Base-by-base conservation (phyloP, 2,329 filamentous ascomycete species). In the Alternaria sp. region DNA sequence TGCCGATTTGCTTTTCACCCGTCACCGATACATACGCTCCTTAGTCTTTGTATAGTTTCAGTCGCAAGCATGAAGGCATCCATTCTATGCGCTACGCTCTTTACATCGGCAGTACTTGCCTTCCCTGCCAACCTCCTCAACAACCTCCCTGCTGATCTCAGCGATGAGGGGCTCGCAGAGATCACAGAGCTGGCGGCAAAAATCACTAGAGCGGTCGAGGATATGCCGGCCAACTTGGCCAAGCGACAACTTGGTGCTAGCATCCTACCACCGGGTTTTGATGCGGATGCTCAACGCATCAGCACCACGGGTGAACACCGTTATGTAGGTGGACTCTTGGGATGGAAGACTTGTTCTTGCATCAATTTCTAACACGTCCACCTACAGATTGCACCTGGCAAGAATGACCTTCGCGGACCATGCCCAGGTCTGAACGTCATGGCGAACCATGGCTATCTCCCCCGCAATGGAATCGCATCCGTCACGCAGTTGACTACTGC, bases 381-480 rank as follows among this genome's bases (percentile, higher is more conserved):
- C 30, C 12, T 2, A 51, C 30, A 51, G 47, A 51, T 32, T 19
- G 26, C 26, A 32, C 54, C 54, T 4, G 43, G 30, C 60, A 47
- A 11, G 8, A 52, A 65, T 12, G 68, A 70, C 19, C 55, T 70
- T 10, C 71, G 71, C n/a, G 67, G 69, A 10, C 76, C 75, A 13
- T 79, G 77, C 43, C 76, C 76, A 9, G 74, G 66, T 8, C 46
- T 77, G 21, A 79, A 79, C 30, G 69, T 74, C 11, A 67, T 74
- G 50, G 75, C 75, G 8, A 79, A 78, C 44, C 76, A 77, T 58
- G 68, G 67, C 19, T 71, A 79, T 59, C 60, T 79, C n/a, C 74
- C 77, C 7, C 72, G 69, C 36, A 65, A 75, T 54, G 79, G 78
- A 36, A 73, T 69, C 23, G 19, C 67, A 21, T 56, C 61, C 9